Evolutionary conservation across 2,329 filamentous ascomycete species (phyloP).

Genomic region (Aspergillus sojae): DNA sequence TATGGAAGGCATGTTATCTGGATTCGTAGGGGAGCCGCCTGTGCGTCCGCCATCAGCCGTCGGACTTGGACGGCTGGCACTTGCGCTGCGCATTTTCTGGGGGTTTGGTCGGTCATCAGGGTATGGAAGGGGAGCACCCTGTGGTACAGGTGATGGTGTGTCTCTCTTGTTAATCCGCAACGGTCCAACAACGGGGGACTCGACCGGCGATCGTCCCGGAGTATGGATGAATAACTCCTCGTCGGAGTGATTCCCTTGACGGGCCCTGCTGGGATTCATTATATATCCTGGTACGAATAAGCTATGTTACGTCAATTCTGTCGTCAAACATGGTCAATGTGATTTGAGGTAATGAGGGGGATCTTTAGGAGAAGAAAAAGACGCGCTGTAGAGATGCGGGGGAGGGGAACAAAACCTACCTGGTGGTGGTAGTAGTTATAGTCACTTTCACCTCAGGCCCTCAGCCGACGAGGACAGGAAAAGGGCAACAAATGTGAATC

Average conservation of each 20-base stretch:
- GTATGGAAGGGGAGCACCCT: slow-evolving; percentile 66
- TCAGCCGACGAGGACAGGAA: not conserved
- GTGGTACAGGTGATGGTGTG: slow-evolving; percentile 59
- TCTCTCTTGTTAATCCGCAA: slow-evolving; percentile 81
- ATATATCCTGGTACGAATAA: slow-evolving; percentile 10
- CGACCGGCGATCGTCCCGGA: slow-evolving; percentile 40
- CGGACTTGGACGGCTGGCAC: slow-evolving; percentile 32
- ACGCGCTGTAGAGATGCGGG: not conserved
- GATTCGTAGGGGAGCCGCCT: slow-evolving; percentile 22
- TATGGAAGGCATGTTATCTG: slow-evolving; percentile 28
- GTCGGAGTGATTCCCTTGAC: slow-evolving; percentile 71
- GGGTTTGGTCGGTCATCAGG: slow-evolving; percentile 63
- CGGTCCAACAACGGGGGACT: slow-evolving; percentile 80
- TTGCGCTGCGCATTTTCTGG: slow-evolving; percentile 38
- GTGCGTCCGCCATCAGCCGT: slow-evolving; percentile 28
- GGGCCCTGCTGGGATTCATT: slow-evolving; percentile 50
- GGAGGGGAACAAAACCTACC: not conserved
- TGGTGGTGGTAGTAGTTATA: too few relatives aligned
- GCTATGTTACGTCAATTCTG: not conserved
- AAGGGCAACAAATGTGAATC: not conserved
- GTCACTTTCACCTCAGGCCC: not conserved
- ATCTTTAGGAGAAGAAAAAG: not conserved
- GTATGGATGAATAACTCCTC: slow-evolving; percentile 74
- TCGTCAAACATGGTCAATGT: not conserved
- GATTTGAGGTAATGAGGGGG: not conserved